Percentiles rank a stretch among this genome's conserved stretches.
phyloP scores from a whole-genome alignment of 257 asterid species.

The Scutellaria baicalensis region DNA sequence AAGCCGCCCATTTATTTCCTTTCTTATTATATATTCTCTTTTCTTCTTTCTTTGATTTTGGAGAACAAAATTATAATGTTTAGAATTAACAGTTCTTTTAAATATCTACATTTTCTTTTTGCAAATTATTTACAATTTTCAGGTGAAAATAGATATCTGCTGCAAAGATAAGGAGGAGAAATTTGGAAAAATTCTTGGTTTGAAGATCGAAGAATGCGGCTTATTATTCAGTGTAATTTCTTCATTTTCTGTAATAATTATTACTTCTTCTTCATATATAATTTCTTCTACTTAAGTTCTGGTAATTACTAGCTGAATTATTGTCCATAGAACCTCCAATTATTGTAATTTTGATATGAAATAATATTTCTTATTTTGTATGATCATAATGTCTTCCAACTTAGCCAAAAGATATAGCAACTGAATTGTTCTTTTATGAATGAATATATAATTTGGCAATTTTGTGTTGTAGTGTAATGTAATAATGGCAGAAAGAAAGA shows the following conservation, averaged over 20 bases:
- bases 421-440: not conserved
- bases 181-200: too few relatives aligned
- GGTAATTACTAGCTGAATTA: constrained; percentile 4
- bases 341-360: not conserved
- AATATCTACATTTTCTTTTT: not conserved
- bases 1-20: not conserved
- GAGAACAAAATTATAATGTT: not conserved
- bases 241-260: not conserved
- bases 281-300: not conserved
- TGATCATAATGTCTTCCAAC: not conserved
- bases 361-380: not conserved
- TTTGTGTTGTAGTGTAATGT: not conserved
- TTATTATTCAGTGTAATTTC: constrained; percentile 20
- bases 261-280: not conserved
- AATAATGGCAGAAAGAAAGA: not conserved
- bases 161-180: not conserved
- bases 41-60: constrained; percentile 13
- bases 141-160: constrained; percentile 12
- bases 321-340: constrained; percentile 21
- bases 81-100: not conserved
- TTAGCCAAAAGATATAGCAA: not conserved
- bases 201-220: too few relatives aligned
- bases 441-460: not conserved
- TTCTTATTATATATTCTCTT: constrained; percentile 5
- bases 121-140: constrained; percentile 10